These are phyloP conservation scores for Citrus australasica DNA, from an alignment of 345 rosid species.

Conservation along the genomic window DNA sequence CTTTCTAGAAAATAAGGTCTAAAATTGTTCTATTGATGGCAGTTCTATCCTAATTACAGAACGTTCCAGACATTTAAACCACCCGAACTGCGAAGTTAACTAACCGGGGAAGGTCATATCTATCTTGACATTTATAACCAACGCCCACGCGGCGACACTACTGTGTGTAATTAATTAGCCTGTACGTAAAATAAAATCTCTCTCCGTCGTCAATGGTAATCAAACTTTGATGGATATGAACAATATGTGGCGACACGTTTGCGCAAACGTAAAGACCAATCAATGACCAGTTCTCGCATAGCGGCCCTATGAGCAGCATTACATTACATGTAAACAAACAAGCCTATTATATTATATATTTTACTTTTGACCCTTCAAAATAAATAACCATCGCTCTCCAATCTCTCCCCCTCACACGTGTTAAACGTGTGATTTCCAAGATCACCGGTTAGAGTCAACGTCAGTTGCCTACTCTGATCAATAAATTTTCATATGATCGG, in stretches of 20 bases:
- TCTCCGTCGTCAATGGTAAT: background rate
- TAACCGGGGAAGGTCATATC: background rate
- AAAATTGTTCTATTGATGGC: background rate
- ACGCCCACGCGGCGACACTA: background rate
- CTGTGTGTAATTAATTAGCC: background rate
- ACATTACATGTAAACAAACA: background rate
- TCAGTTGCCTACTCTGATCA: background rate
- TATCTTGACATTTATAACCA: background rate
- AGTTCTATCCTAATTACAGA: no score
- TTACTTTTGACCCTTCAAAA: background rate
- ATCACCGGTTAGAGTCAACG: conserved; percentile 1
- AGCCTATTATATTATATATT: background rate
- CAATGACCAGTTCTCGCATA: background rate
- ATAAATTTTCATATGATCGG: conserved; percentile 13
- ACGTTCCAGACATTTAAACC: background rate
- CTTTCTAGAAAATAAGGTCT: background rate
- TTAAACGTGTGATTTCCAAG: background rate
- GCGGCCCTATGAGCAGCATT: background rate
- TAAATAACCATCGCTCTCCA: background rate
- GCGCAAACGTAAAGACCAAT: conserved; percentile 16
- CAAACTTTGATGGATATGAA: background rate
- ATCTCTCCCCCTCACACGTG: background rate
- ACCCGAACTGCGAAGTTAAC: background rate
- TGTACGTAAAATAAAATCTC: background rate
- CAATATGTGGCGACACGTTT: conserved; percentile 58